Evolutionary conservation across 1,139 yeast species (phyloP).

Genomic region (Pichia sp.): DNA sequence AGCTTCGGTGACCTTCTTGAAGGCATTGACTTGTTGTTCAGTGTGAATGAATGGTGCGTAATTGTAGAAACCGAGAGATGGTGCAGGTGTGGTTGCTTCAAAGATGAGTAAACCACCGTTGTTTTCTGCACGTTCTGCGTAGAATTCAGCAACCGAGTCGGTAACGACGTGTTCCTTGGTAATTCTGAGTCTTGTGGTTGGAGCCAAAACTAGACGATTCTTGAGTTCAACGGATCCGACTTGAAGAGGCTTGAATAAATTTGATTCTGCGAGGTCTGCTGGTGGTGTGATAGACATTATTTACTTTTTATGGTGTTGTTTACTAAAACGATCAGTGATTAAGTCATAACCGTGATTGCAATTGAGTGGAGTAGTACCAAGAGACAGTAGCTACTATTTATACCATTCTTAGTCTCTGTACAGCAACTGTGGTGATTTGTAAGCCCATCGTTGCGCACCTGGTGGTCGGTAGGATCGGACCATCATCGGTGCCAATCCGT

Average conservation of each 20-base stretch:
- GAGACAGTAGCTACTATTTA: no score
- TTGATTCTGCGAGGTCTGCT: slow-evolving; percentile 24
- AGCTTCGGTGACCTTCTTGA: slow-evolving; percentile 44
- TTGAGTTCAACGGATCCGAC: slow-evolving; percentile 34
- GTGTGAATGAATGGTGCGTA: slow-evolving; percentile 46
- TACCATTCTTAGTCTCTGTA: no score
- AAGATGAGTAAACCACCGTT: slow-evolving; percentile 51
- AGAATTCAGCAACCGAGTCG: slow-evolving; percentile 42
- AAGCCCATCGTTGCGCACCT: no score
- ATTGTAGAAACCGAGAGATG: slow-evolving; percentile 37
- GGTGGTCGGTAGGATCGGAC: no score
- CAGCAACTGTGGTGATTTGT: no score
- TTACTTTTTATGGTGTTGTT: no score
- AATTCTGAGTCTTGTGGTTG: slow-evolving; percentile 49
- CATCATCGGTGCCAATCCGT: no score
- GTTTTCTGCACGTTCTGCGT: slow-evolving; percentile 42
- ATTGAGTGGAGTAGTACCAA: no score
- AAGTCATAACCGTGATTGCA: no score
- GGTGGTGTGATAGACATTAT: neutral
- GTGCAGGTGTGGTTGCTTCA: slow-evolving; percentile 46
- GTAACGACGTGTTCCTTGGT: slow-evolving; percentile 36
- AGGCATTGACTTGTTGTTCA: slow-evolving; percentile 41
- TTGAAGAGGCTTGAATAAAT: slow-evolving; percentile 42
- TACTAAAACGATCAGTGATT: no score
- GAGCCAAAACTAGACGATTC: slow-evolving; percentile 45